These are phyloP conservation scores for Malus orientalis DNA, from an alignment of 306 rosid genomes.

Conservation along the genomic window DNA sequence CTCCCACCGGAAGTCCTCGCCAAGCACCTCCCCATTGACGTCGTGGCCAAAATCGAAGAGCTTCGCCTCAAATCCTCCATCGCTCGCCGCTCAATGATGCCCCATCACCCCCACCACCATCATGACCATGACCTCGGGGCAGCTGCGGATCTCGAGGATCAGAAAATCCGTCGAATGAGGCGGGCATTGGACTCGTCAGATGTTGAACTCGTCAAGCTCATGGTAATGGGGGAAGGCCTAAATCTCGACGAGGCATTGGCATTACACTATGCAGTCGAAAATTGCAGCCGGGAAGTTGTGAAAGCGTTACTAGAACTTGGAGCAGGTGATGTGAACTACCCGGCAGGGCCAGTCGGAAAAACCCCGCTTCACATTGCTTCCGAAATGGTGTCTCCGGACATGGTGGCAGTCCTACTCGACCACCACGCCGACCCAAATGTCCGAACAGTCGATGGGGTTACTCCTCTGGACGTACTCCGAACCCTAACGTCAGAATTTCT, in stretches of 20 bases:
- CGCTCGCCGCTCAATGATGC: conserved; percentile 51
- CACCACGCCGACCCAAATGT: conserved; percentile 98
- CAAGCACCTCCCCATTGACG: conserved; percentile 79
- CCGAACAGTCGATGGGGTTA: conserved; percentile 68
- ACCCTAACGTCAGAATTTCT: conserved; percentile 99
- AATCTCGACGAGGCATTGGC: conserved; percentile 92
- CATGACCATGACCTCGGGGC: conserved; percentile 48
- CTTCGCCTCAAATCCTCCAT: conserved; percentile 83
- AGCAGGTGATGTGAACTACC: conserved; percentile 88
- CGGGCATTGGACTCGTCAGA: conserved; percentile 89
- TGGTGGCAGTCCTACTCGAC: conserved; percentile 94
- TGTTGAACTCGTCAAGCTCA: conserved; percentile 85
- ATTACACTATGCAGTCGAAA: conserved; percentile 80
- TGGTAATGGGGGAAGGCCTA: conserved; percentile 98
- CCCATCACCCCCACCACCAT: conserved; percentile 44
- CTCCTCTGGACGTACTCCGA: conserved; percentile 78
- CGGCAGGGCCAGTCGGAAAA: conserved; percentile 65
- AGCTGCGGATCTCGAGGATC: conserved; percentile 83
- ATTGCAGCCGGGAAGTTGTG: conserved; percentile 88
- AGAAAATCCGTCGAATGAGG: conserved; percentile 83
- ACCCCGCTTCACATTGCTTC: conserved; percentile 84
- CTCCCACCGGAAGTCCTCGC: conserved; percentile 85
- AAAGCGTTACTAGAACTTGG: conserved; percentile 87
- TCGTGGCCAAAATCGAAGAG: conserved; percentile 85
- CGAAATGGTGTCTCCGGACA: conserved; percentile 93